Percentiles rank a stretch among this genome's conserved stretches.
phyloP scores from a whole-genome alignment of 768 basidiomycete species.

The Cytidiella melzeri region DNA sequence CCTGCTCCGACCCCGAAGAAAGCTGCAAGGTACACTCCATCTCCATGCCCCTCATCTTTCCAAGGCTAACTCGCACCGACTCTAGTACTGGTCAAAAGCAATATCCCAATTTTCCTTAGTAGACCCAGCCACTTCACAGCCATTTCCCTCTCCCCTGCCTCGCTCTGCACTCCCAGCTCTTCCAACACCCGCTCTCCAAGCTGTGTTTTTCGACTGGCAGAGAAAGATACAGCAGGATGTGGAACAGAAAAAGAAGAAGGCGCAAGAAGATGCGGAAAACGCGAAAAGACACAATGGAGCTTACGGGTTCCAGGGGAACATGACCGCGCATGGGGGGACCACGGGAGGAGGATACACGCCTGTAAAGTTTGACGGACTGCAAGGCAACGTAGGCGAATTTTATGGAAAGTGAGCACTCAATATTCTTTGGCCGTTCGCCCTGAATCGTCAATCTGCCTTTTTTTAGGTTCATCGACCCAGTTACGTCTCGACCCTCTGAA shows the following conservation, averaged over 20 bases:
- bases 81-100: not conserved
- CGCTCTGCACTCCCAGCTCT: not conserved
- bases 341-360: constrained; percentile 3
- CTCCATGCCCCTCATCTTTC: not conserved
- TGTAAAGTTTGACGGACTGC: not conserved
- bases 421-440: not conserved
- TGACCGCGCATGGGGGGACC: too few species aligned
- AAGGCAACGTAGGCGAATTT: not conserved
- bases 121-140: constrained; percentile 1
- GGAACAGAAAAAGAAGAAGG: too few species aligned
- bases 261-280: too few species aligned
- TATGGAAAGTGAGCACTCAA: not conserved
- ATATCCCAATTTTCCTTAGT: not conserved
- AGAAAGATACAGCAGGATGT: too few species aligned
- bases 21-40: not conserved
- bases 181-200: not conserved
- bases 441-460: not conserved
- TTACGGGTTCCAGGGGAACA: too few species aligned
- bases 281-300: too few species aligned
- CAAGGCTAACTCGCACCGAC: not conserved
- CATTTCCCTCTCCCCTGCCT: constrained; percentile 5
- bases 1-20: constrained; percentile 1
- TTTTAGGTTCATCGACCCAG: constrained; percentile 1
- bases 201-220: not conserved
- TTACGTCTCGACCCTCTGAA: not conserved